Percentiles rank a stretch among this genome's conserved stretches.
phyloP scores from a whole-genome alignment of 164 flowering plant species.

The Umbellularia californica region DNA sequence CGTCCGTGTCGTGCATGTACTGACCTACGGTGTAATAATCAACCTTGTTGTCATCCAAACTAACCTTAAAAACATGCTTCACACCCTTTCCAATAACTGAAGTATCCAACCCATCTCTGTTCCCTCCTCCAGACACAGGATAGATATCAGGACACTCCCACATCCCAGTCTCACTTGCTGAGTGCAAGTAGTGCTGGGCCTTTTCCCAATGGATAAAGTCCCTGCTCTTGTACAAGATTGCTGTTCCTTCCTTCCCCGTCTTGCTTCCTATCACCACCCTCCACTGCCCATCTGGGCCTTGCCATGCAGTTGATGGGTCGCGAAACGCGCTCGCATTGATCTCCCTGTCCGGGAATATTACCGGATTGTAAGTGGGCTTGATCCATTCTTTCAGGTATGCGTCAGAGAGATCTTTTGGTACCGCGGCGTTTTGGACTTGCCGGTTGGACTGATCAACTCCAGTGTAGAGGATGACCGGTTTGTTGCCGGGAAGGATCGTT shows the following conservation, averaged over 20 bases:
- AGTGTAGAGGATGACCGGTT: constrained; percentile 60
- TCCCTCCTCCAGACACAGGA: constrained; percentile 33
- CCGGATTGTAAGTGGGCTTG: constrained; percentile 48
- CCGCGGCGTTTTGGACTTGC: constrained; percentile 60
- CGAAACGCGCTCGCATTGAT: constrained; percentile 53
- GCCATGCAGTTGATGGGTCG: constrained; percentile 82
- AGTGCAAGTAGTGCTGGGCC: constrained; percentile 39
- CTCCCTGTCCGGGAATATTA: constrained; percentile 44
- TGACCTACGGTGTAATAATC: constrained; percentile 43
- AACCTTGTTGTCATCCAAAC: constrained; percentile 26
- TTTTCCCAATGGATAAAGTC: constrained; percentile 49
- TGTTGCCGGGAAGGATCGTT: constrained; percentile 49
- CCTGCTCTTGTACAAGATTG: constrained; percentile 48
- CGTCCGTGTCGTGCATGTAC: constrained; percentile 25
- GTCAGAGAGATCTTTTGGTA: constrained; percentile 58
- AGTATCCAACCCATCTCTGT: constrained; percentile 36
- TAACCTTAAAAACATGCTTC: constrained; percentile 50
- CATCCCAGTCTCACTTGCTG: constrained; percentile 41
- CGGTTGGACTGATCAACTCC: constrained; percentile 34
- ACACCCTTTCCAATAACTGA: constrained; percentile 21
- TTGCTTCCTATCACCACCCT: constrained; percentile 56
- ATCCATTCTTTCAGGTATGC: constrained; percentile 58
- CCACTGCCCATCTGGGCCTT: constrained; percentile 49
- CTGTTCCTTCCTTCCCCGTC: constrained; percentile 29
- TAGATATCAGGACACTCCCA: constrained; percentile 85